Percentiles rank a stretch among this genome's conserved stretches.
Conservation (phyloP, 352 stramenopile genomes). For the Globisporangium paroecandrum region DNA sequence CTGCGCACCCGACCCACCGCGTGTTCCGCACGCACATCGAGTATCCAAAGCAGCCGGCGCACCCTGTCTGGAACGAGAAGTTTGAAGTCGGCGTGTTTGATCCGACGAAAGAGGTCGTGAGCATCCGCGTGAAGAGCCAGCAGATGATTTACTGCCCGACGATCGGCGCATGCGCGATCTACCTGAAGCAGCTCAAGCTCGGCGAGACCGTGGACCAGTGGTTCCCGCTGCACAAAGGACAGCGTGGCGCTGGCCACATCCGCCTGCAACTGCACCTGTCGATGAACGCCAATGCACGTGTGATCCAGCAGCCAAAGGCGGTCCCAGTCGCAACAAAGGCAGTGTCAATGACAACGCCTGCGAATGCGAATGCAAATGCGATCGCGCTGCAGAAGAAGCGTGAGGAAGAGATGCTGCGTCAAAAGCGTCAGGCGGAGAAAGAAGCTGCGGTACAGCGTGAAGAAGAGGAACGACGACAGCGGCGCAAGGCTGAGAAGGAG, state of each 20-base stretch:
- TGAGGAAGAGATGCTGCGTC: constrained; percentile 10
- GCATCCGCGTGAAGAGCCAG: constrained; percentile 73
- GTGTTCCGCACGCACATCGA: constrained; percentile 62
- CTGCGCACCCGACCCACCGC: constrained; percentile 27
- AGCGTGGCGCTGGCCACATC: constrained; percentile 36
- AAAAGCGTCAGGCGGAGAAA: constrained; percentile 7
- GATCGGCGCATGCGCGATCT: constrained; percentile 56
- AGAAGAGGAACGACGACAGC: background rate
- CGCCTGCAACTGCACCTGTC: constrained; percentile 54
- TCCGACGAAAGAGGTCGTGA: constrained; percentile 48
- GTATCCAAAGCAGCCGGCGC: constrained; percentile 23
- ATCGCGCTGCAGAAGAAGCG: constrained; percentile 16
- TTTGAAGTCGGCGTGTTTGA: constrained; percentile 56
- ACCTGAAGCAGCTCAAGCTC: constrained; percentile 46
- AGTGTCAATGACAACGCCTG: constrained; percentile 3
- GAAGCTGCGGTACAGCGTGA: constrained; percentile 1
- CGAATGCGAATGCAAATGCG: background rate
- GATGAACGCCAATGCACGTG: constrained; percentile 12
- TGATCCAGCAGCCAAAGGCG: constrained; percentile 2
- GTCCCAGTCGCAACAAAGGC: constrained; percentile 17
- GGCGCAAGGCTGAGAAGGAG: constrained; percentile 12
- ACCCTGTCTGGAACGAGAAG: constrained; percentile 77
- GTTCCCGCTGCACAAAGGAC: constrained; percentile 54
- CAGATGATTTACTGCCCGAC: constrained; percentile 59
- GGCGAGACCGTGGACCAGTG: constrained; percentile 46